A percentile compares a stretch with the other conserved stretches of the same genome.
These are phyloP conservation scores for Lactarius pseudohatsudake DNA, from an alignment of 768 basidiomycete species.

Conservation along the genomic window DNA sequence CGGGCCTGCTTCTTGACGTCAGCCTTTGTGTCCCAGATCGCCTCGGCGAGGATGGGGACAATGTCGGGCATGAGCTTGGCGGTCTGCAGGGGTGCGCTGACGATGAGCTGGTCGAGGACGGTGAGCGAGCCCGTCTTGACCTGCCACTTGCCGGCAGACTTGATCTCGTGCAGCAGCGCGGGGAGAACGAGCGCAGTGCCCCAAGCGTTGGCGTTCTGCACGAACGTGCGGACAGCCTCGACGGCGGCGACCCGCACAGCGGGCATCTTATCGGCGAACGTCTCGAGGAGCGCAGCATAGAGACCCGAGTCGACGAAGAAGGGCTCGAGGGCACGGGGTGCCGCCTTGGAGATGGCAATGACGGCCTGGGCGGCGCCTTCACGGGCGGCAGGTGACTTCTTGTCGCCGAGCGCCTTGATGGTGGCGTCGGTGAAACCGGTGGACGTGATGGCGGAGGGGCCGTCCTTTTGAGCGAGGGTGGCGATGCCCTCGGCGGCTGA, in stretches of 20 bases:
- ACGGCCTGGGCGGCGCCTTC: constrained; percentile 83
- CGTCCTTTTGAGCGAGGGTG: constrained; percentile 77
- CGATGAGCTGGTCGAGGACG: constrained; percentile 84
- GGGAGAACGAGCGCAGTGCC: constrained; percentile 80
- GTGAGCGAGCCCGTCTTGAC: constrained; percentile 86
- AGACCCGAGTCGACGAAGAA: constrained; percentile 84
- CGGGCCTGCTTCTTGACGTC: constrained; percentile 99
- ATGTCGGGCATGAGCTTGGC: constrained; percentile 92
- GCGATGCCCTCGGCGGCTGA: constrained; percentile 69
- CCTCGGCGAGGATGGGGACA: constrained; percentile 90
- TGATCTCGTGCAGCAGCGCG: constrained; percentile 87
- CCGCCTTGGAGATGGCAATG: constrained; percentile 54
- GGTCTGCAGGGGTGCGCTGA: constrained; percentile 76
- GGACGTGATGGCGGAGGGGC: constrained; percentile 71
- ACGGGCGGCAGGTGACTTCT: constrained; percentile 90
- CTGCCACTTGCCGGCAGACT: constrained; percentile 97
- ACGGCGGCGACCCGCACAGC: constrained; percentile 83
- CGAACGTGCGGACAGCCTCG: constrained; percentile 76
- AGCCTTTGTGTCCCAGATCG: constrained; percentile 98
- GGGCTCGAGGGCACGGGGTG: constrained; percentile 81
- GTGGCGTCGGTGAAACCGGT: constrained; percentile 70
- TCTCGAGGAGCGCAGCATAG: constrained; percentile 82
- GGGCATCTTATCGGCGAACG: constrained; percentile 94
- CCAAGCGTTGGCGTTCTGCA: constrained; percentile 85
- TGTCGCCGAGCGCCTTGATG: constrained; percentile 87